Evolutionary conservation across 768 basidiomycete species (phyloP).

Genomic region (Russula sp.): DNA sequence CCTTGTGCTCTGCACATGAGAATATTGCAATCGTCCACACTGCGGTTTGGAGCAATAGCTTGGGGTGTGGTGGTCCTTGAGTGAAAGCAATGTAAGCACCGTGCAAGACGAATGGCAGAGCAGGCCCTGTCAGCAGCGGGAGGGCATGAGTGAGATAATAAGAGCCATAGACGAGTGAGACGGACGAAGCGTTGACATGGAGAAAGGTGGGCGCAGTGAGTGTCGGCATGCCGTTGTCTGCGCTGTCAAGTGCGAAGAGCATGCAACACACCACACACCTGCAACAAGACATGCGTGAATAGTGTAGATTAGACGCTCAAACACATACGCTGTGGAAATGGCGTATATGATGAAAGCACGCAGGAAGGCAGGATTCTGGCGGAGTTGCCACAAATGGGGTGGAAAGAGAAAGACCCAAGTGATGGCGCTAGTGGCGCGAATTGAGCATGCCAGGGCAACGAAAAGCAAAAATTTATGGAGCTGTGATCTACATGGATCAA

Average conservation of each 20-base stretch:
- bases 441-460: constrained; percentile 69
- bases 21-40: too few relatives aligned
- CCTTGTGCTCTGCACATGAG: constrained; percentile 97
- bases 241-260: constrained; percentile 46
- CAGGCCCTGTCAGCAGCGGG: constrained; percentile 70
- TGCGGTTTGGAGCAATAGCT: constrained; percentile 41
- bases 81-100: constrained; percentile 33
- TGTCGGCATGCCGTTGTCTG: constrained; percentile 58
- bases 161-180: constrained; percentile 87
- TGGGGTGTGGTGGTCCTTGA: constrained; percentile 22
- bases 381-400: constrained; percentile 49
- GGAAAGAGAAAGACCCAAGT: constrained; percentile 74
- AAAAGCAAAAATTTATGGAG: constrained; percentile 39
- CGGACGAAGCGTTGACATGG: constrained; percentile 68
- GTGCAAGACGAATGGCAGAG: constrained; percentile 65
- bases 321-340: constrained; percentile 37
- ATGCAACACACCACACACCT: constrained; percentile 12
- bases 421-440: constrained; percentile 84
- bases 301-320: not conserved
- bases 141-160: constrained; percentile 85
- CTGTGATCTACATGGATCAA: constrained; percentile 28
- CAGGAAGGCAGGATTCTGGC: constrained; percentile 30
- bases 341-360: constrained; percentile 35
- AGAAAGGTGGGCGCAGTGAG: constrained; percentile 82
- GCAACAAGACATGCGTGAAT: not conserved